Conservation (phyloP, 805 yeast genomes). For the Barnettozyma wickerhamii region DNA sequence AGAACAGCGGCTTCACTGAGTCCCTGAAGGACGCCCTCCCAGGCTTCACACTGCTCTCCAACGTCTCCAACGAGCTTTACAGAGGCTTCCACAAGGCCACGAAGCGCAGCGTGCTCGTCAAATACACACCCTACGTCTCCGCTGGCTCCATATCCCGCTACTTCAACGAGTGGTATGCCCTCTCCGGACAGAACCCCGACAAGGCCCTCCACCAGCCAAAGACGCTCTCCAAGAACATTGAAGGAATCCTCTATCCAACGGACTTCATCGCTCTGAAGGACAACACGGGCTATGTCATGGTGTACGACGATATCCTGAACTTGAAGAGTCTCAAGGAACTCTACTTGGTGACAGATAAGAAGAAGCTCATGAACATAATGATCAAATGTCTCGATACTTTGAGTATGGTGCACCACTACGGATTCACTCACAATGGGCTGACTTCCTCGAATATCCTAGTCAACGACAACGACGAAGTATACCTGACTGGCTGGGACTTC, state of each 20-base stretch:
- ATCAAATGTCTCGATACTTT: slow-evolving; percentile 25
- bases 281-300: slow-evolving; percentile 15
- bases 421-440: slow-evolving; percentile 45
- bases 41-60: slow-evolving; percentile 16
- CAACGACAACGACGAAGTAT: slow-evolving; percentile 32
- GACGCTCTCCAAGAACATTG: slow-evolving; percentile 13
- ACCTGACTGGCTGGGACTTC: slow-evolving; percentile 46
- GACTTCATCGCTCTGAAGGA: slow-evolving; percentile 13
- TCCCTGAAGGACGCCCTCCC: slow-evolving; percentile 13
- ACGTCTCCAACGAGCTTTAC: slow-evolving; percentile 17
- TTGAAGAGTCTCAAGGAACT: slow-evolving; percentile 16
- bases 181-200: slow-evolving; percentile 13
- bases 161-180: slow-evolving; percentile 22
- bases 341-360: slow-evolving; percentile 10
- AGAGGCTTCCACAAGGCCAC: slow-evolving; percentile 17
- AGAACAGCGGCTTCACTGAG: slow-evolving; percentile 6
- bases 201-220: slow-evolving; percentile 4
- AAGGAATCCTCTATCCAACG: slow-evolving; percentile 18
- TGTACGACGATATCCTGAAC: slow-evolving; percentile 18
- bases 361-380: slow-evolving; percentile 20
- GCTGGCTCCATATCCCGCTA: slow-evolving; percentile 19
- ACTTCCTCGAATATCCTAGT: slow-evolving; percentile 36
- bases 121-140: slow-evolving; percentile 15
- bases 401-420: slow-evolving; percentile 33
- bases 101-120: slow-evolving; percentile 17